A percentile compares a stretch with the other conserved stretches of the same genome.
Evolutionary conservation across 176 grass and related monocot genomes (phyloP).

Genomic region (Poa pratensis): DNA sequence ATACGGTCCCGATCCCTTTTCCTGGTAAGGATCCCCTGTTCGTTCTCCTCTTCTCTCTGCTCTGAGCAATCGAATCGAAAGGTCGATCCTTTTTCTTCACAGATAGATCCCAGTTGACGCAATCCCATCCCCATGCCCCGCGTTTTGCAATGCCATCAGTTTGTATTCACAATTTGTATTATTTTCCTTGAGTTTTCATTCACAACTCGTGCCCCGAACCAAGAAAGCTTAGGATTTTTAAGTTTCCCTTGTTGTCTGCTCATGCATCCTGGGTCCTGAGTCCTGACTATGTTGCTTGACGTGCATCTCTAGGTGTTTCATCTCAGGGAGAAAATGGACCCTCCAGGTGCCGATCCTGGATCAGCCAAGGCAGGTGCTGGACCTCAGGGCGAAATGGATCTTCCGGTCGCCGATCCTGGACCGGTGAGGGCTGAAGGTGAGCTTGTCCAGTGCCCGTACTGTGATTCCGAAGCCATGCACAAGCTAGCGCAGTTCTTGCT

Average conservation of each 20-base stretch:
- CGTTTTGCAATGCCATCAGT: background rate
- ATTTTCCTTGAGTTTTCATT: background rate
- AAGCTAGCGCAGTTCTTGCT: slow-evolving; percentile 72
- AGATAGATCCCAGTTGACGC: background rate
- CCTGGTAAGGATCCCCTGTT: background rate
- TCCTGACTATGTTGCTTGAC: background rate
- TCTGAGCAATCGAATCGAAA: background rate
- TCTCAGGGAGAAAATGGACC: slow-evolving; percentile 22
- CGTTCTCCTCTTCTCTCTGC: background rate
- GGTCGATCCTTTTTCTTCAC: background rate
- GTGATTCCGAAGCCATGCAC: slow-evolving; percentile 71
- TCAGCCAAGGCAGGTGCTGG: slow-evolving; percentile 37
- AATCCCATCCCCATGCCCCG: background rate
- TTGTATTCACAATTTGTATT: background rate
- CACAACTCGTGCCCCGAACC: background rate
- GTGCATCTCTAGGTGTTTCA: slow-evolving; percentile 15
- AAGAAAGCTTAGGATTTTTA: background rate
- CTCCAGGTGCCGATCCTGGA: slow-evolving; percentile 15
- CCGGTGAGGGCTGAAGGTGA: slow-evolving; percentile 47
- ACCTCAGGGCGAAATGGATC: slow-evolving; percentile 57
- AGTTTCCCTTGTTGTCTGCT: background rate
- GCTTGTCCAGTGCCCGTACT: slow-evolving; percentile 60
- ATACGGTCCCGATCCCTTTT: background rate
- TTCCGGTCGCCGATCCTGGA: slow-evolving; percentile 55
- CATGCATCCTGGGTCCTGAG: background rate